Conservation (phyloP, 192 early-diverging fungal species). For the Podila horticola region DNA sequence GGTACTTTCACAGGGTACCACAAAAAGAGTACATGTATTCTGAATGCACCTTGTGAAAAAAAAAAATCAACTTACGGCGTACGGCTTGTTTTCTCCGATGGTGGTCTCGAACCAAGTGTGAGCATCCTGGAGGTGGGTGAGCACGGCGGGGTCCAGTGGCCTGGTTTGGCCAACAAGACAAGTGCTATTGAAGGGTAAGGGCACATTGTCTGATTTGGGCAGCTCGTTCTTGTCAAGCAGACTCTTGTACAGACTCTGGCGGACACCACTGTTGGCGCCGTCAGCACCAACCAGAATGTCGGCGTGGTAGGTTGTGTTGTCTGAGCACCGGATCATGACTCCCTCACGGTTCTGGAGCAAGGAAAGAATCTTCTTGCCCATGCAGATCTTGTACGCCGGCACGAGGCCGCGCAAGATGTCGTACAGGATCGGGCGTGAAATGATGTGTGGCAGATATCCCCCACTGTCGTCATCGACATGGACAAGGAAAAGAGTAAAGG, state of each 20-base stretch:
- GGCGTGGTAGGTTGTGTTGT: neutral
- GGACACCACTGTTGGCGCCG: neutral
- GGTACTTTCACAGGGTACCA: neutral
- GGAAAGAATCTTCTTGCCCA: constrained; percentile 4
- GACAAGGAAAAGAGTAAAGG: neutral
- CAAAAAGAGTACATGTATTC: neutral
- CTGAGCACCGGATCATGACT: constrained; percentile 5
- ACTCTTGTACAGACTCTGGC: constrained; percentile 5
- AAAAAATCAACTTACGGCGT: neutral
- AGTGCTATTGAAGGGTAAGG: neutral
- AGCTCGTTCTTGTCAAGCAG: neutral
- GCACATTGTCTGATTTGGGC: neutral
- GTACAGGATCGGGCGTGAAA: neutral
- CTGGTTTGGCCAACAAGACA: constrained; percentile 5
- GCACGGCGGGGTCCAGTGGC: neutral
- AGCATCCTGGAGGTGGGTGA: neutral
- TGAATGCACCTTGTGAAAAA: neutral
- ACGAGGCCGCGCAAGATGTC: constrained; percentile 1
- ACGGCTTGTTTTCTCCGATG: neutral
- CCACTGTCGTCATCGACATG: neutral
- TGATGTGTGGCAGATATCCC: constrained; percentile 4
- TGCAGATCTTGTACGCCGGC: neutral
- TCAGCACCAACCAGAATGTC: constrained; percentile 5
- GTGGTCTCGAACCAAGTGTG: constrained; percentile 15
- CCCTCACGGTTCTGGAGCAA: neutral